Conservation (phyloP, 345 rosid species). For the Odontarrhena argentea region DNA sequence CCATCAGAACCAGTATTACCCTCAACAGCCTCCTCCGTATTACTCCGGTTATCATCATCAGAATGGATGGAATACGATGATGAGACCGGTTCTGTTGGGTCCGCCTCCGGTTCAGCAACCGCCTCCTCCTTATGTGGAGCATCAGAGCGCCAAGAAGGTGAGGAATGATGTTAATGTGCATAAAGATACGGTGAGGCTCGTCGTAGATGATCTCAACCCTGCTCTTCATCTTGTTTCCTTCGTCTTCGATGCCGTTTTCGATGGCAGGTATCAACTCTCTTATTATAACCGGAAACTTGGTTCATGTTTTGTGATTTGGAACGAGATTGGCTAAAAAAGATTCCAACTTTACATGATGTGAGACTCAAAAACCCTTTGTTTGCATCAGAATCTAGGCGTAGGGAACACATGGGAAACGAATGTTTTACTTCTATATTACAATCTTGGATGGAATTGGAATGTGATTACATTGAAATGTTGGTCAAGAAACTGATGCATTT, state of each 20-base stretch:
- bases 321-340: conserved; percentile 25
- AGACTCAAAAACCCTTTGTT: conserved; percentile 10
- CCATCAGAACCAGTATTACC: conserved; percentile 41
- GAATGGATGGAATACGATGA: conserved; percentile 51
- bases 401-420: no score
- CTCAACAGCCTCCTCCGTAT: conserved; percentile 49
- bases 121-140: conserved; percentile 74
- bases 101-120: conserved; percentile 36
- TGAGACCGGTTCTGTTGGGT: conserved; percentile 47
- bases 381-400: background rate
- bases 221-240: conserved; percentile 78
- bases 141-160: conserved; percentile 86
- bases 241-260: conserved; percentile 79
- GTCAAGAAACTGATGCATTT: background rate
- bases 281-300: background rate
- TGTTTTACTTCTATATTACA: no score
- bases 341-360: conserved; percentile 21
- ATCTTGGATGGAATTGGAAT: background rate
- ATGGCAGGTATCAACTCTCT: conserved; percentile 62
- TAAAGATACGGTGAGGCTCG: conserved; percentile 72
- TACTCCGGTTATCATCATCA: conserved; percentile 49
- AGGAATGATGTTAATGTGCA: conserved; percentile 89
- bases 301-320: background rate
- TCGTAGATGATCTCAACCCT: conserved; percentile 66
- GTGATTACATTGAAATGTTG: background rate